phyloP scores from a whole-genome alignment of 1,139 yeast species.

The Yamadazyma mexicana region DNA sequence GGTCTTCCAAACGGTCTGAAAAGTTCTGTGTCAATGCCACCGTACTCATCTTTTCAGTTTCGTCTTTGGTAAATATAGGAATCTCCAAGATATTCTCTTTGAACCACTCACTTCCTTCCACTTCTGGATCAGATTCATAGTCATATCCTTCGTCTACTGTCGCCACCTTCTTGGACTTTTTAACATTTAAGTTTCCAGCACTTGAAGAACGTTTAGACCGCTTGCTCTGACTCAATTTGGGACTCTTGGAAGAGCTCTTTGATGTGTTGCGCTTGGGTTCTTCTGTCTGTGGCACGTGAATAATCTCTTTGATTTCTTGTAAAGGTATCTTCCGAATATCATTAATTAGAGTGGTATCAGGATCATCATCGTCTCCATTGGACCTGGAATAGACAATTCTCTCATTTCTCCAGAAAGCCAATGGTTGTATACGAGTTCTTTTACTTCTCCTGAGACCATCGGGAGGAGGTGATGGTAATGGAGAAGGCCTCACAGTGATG shows the following conservation, averaged over 20 bases:
- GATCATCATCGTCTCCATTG: slow-evolving; percentile 38
- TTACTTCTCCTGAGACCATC: slow-evolving; percentile 53
- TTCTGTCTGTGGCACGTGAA: slow-evolving; percentile 43
- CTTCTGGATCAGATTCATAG: slow-evolving; percentile 42
- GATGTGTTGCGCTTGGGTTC: slow-evolving; percentile 14
- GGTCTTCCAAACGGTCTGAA: slow-evolving; percentile 41
- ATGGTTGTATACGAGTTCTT: slow-evolving; percentile 67
- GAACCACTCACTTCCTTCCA: slow-evolving; percentile 60
- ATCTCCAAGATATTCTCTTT: slow-evolving; percentile 45
- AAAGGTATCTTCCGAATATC: slow-evolving; percentile 46
- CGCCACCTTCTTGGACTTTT: not conserved
- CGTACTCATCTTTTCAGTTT: slow-evolving; percentile 46
- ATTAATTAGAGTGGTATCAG: slow-evolving; percentile 34
- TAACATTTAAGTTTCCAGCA: slow-evolving; percentile 4
- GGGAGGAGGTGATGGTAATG: slow-evolving; percentile 48
- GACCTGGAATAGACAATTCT: slow-evolving; percentile 61
- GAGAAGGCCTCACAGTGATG: slow-evolving; percentile 27
- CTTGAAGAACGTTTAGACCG: slow-evolving; percentile 6
- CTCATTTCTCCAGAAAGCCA: slow-evolving; percentile 88
- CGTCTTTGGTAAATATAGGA: slow-evolving; percentile 55
- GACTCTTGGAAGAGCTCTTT: slow-evolving; percentile 14
- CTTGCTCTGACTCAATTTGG: slow-evolving; percentile 12
- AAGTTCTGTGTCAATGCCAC: slow-evolving; percentile 71
- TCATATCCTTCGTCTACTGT: slow-evolving; percentile 22
- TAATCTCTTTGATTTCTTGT: slow-evolving; percentile 60